Percentiles rank a stretch among this genome's conserved stretches.
Evolutionary conservation across 1,139 yeast genomes (phyloP).

Genomic region (Hansenula lynferdii): DNA sequence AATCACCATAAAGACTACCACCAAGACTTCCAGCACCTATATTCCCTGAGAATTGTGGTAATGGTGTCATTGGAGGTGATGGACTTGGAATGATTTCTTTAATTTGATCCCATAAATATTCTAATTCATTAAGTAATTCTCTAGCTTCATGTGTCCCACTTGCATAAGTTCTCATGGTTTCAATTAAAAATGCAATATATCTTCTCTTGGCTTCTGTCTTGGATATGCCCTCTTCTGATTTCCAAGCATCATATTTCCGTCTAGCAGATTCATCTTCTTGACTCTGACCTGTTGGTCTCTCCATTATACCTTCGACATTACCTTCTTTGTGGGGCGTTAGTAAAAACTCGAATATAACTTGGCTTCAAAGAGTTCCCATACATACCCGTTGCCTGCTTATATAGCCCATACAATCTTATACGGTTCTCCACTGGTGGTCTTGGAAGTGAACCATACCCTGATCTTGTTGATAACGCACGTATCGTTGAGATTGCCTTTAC

Average conservation of each 20-base stretch:
- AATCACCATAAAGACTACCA: conserved; percentile 8
- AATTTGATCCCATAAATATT: conserved; percentile 71
- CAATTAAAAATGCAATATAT: conserved; percentile 63
- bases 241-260: conserved; percentile 87
- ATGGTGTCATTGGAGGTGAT: conserved; percentile 16
- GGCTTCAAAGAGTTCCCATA: neutral
- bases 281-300: conserved; percentile 56
- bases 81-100: conserved; percentile 38
- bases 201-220: conserved; percentile 70
- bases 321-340: conserved; percentile 42
- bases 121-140: conserved; percentile 61
- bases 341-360: neutral
- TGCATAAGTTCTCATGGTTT: conserved; percentile 71
- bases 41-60: conserved; percentile 1
- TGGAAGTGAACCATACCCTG: conserved; percentile 67
- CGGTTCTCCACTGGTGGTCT: conserved; percentile 77
- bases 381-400: conserved; percentile 68
- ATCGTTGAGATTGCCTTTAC: conserved; percentile 79
- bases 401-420: conserved; percentile 69
- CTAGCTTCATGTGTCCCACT: conserved; percentile 65
- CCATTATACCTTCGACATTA: conserved; percentile 63
- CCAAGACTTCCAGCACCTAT: conserved; percentile 3
- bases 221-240: conserved; percentile 63
- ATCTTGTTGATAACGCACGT: conserved; percentile 62
- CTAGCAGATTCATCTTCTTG: conserved; percentile 64